Conservation (phyloP, 2,329 filamentous ascomycete genomes). For the Fonsecaea pedrosoi region DNA sequence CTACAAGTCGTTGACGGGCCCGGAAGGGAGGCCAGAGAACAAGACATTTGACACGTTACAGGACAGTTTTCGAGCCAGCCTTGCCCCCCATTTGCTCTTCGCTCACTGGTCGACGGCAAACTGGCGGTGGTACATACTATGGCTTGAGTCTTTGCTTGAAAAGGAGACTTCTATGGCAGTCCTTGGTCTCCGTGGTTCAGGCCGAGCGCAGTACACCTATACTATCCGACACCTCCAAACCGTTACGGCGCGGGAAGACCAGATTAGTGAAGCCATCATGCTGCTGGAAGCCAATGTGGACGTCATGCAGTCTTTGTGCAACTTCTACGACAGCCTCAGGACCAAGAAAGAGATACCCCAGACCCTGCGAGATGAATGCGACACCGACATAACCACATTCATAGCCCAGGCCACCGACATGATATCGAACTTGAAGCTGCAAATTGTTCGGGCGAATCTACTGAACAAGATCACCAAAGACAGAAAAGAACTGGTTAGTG, state of each 20-base stretch:
- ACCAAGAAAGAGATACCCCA: slow-evolving; percentile 50
- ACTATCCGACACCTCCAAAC: slow-evolving; percentile 43
- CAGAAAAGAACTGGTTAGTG: slow-evolving; percentile 43
- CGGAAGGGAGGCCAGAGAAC: slow-evolving; percentile 45
- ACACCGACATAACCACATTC: slow-evolving; percentile 42
- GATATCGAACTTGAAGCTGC: slow-evolving; percentile 47
- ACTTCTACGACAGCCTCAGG: slow-evolving; percentile 40
- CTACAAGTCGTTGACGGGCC: slow-evolving; percentile 45
- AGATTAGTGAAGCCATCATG: slow-evolving; percentile 45
- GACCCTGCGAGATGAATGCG: slow-evolving; percentile 35
- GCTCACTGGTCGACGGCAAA: not conserved
- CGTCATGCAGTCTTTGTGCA: slow-evolving; percentile 41
- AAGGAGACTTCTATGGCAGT: slow-evolving; percentile 40
- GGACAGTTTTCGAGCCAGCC: slow-evolving; percentile 37
- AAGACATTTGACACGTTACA: slow-evolving; percentile 43
- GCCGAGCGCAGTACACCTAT: slow-evolving; percentile 34
- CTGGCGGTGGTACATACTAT: slow-evolving; percentile 35
- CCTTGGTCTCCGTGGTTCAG: slow-evolving; percentile 25
- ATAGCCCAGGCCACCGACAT: slow-evolving; percentile 45
- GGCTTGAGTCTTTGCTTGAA: slow-evolving; percentile 10
- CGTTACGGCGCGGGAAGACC: slow-evolving; percentile 51
- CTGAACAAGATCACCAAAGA: slow-evolving; percentile 47
- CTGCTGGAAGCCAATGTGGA: slow-evolving; percentile 45
- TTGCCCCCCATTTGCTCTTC: not conserved
- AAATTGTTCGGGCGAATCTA: slow-evolving; percentile 46